Evolutionary conservation across 2,329 filamentous ascomycete species (phyloP).

Genomic region (Trichoderma endophyticum): DNA sequence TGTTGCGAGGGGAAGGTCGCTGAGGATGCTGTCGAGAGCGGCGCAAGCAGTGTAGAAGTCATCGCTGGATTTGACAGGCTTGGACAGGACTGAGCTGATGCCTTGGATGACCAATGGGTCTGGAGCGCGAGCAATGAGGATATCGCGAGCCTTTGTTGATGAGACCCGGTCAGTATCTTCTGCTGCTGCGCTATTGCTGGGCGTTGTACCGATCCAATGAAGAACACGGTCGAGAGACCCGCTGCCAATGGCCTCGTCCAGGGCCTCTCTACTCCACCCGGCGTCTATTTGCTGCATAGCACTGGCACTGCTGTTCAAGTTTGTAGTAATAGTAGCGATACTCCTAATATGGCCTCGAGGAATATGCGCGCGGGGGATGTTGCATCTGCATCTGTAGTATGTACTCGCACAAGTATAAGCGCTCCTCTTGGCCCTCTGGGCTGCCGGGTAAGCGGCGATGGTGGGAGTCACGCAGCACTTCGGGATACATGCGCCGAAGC

Average conservation of each 20-base stretch:
- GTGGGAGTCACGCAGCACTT: not conserved
- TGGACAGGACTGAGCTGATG: not conserved
- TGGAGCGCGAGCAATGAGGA: not conserved
- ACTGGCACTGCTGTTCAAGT: not conserved
- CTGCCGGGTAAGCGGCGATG: constrained; percentile 6
- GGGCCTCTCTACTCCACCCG: not conserved
- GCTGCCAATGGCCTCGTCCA: not conserved
- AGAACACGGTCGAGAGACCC: not conserved
- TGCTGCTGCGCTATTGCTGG: not conserved
- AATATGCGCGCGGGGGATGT: not conserved
- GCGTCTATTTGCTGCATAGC: not conserved
- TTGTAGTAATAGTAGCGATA: not conserved
- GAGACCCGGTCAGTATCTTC: not conserved
- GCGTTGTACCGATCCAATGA: not conserved
- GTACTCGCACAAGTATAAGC: not conserved
- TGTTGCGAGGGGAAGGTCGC: not conserved
- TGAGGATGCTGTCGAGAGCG: not conserved
- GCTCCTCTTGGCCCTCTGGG: not conserved
- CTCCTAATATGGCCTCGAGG: not conserved
- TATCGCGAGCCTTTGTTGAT: not conserved
- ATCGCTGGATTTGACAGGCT: not conserved
- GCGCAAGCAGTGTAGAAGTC: constrained; percentile 1
- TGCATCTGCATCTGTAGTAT: not conserved
- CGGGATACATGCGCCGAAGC: not conserved
- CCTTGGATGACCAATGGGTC: not conserved